Conservation (phyloP, 805 yeast species). For the Yarrowia keelungensis region DNA sequence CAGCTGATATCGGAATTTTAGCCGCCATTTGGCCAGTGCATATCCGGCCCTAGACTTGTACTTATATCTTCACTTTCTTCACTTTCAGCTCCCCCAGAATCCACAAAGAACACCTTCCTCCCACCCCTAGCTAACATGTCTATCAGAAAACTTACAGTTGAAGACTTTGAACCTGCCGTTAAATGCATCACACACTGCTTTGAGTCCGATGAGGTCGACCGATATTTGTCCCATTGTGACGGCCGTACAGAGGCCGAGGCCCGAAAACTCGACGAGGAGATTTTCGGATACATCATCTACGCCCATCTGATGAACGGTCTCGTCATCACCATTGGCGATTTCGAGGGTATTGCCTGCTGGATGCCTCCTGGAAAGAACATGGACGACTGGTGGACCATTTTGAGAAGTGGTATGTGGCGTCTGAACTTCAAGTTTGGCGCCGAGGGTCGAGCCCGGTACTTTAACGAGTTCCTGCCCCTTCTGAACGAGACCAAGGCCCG, state of each 20-base stretch:
- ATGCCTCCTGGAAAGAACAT: conserved; percentile 48
- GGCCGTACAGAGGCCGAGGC: conserved; percentile 50
- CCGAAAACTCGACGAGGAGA: conserved; percentile 56
- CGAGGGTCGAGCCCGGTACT: conserved; percentile 59
- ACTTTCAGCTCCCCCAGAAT: not conserved
- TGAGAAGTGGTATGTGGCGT: conserved; percentile 49
- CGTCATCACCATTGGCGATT: conserved; percentile 59
- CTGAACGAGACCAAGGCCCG: conserved; percentile 55
- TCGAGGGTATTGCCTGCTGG: conserved; percentile 53
- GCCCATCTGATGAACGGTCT: conserved; percentile 60
- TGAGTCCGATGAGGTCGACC: conserved; percentile 61
- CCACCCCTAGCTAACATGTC: conserved; percentile 18
- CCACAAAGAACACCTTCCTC: not conserved
- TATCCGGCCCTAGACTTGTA: not conserved
- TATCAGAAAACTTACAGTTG: conserved; percentile 34
- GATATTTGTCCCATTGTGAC: conserved; percentile 57
- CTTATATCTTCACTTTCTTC: conserved; percentile 26
- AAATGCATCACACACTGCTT: conserved; percentile 61
- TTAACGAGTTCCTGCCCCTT: conserved; percentile 59
- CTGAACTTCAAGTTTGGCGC: conserved; percentile 51
- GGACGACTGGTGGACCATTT: conserved; percentile 44
- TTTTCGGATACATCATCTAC: conserved; percentile 62
- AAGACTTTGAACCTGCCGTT: conserved; percentile 55
- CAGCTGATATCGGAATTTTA: conserved; percentile 34
- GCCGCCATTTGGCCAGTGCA: conserved; percentile 29